phyloP scores from a whole-genome alignment of 2,329 filamentous ascomycete species.

The Ramularia endophylla region DNA sequence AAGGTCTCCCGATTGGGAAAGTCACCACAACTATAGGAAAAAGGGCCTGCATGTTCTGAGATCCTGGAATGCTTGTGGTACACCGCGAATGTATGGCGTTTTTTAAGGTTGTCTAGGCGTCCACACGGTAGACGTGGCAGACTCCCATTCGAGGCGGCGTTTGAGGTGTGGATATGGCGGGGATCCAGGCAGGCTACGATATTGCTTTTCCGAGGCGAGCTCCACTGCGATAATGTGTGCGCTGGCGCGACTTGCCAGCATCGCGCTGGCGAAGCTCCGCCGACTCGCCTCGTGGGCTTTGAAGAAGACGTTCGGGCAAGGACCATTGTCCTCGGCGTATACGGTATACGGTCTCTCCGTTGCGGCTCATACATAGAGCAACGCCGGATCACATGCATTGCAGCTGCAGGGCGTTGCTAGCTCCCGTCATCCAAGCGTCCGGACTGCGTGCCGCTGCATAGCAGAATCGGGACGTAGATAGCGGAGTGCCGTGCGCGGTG shows the following conservation, averaged over 20 bases:
- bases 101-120: conserved; percentile 26
- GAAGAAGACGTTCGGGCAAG: too few species aligned
- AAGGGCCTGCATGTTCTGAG: conserved; percentile 4
- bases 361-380: conserved; percentile 2
- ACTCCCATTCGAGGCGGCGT: conserved; percentile 23
- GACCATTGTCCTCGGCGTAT: conserved; percentile 6
- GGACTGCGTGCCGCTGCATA: conserved; percentile 5
- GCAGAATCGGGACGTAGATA: conserved; percentile 1
- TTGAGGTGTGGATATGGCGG: conserved; percentile 9
- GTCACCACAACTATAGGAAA: conserved; percentile 14
- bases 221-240: conserved; percentile 4
- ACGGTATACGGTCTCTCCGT: too few species aligned
- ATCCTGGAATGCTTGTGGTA: conserved; percentile 15
- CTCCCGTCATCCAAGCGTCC: conserved; percentile 7
- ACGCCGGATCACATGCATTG: conserved; percentile 19
- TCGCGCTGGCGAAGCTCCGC: conserved; percentile 6
- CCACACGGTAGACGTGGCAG: conserved; percentile 26
- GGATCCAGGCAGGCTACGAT: conserved; percentile 4
- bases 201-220: conserved; percentile 11
- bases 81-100: conserved; percentile 13
- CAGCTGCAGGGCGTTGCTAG: conserved; percentile 11
- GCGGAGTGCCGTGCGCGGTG: not conserved
- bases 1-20: conserved; percentile 12
- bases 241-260: conserved; percentile 3
- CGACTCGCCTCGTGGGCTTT: too few species aligned